Evolutionary conservation across 805 yeast genomes (phyloP).

Genomic region (Jamesozyma lodderae): DNA sequence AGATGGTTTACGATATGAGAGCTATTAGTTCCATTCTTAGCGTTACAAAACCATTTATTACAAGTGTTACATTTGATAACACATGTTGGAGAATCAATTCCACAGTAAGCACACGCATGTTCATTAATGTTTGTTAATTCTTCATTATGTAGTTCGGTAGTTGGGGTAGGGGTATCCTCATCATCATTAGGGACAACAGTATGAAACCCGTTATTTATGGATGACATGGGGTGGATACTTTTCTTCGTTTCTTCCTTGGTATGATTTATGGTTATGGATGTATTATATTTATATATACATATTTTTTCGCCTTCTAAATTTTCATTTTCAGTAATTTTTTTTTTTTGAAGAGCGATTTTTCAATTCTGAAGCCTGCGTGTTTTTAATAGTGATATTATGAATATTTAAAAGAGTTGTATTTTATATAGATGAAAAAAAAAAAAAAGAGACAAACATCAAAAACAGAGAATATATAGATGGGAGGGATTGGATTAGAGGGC

Average conservation of each 20-base stretch:
- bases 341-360: no score
- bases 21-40: conserved; percentile 46
- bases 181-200: conserved; percentile 4
- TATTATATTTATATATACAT: no score
- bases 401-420: not conserved
- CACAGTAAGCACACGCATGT: conserved; percentile 57
- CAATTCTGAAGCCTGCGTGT: no score
- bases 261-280: not conserved
- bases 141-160: not conserved
- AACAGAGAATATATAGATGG: not conserved
- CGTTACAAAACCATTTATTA: conserved; percentile 84
- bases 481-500: no score
- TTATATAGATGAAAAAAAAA: not conserved
- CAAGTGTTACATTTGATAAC: conserved; percentile 73
- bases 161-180: not conserved
- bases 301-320: not conserved
- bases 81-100: conserved; percentile 50
- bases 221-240: no score
- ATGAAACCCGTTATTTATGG: no score
- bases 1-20: conserved; percentile 84
- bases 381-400: not conserved
- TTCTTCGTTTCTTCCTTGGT: not conserved
- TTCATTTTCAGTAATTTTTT: no score
- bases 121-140: not conserved
- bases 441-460: not conserved